phyloP scores from a whole-genome alignment of 495 filamentous ascomycete genomes.

The Talaromyces adpressus region DNA sequence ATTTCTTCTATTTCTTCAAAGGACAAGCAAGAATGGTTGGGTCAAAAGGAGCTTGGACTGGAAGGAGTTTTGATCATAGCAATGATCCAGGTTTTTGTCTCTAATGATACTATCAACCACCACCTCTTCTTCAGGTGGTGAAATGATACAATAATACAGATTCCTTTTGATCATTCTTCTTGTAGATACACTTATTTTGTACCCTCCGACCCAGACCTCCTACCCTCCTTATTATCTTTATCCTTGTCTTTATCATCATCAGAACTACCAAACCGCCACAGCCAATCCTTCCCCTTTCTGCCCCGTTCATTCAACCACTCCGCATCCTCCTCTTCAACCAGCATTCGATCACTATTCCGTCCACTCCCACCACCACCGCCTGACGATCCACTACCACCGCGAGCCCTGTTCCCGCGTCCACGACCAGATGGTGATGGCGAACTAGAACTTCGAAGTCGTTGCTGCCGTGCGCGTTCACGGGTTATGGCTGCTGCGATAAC shows the following conservation, averaged over 20 bases:
- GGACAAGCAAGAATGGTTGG: background rate
- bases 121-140: background rate
- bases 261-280: conserved; percentile 6
- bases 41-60: background rate
- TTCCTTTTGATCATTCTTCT: background rate
- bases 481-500: background rate
- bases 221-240: background rate
- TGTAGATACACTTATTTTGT: background rate
- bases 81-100: background rate
- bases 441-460: background rate
- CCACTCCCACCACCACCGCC: conserved; percentile 16
- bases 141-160: background rate
- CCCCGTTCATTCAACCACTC: conserved; percentile 17
- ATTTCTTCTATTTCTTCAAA: background rate
- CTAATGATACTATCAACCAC: background rate
- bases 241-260: background rate
- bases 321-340: conserved; percentile 39
- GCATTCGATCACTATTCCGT: conserved; percentile 28
- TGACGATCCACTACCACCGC: conserved; percentile 12
- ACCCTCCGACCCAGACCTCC: background rate
- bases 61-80: background rate
- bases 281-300: conserved; percentile 2
- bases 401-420: background rate
- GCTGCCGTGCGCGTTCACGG: background rate
- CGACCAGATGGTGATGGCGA: conserved; percentile 1